Base-by-base conservation (phyloP, 2,329 filamentous ascomycete species). In the Curvularia eragrostidis region DNA sequence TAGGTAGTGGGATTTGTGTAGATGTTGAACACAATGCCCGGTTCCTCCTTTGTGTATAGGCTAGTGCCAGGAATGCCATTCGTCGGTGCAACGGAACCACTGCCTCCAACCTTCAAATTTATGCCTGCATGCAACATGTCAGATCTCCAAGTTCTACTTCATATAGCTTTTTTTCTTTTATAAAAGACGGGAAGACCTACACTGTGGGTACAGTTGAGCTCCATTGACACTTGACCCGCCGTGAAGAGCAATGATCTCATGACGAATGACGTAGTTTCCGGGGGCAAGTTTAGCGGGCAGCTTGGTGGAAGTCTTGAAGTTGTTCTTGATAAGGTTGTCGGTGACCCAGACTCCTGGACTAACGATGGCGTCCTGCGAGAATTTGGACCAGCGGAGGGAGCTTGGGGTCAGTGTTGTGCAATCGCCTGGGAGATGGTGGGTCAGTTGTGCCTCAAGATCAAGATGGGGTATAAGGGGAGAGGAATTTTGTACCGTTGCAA, bases 261-360 rank as follows among this genome's bases (percentile, higher is more conserved):
- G 83, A 10, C 84, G 78, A 36, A 86, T 72, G 41, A 86, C 82
- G 56, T 85, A 86, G 62, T 82, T 78, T 2, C 83, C 84, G 0
- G 80, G 64, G 21, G 68, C 72, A 39, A 84, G 75, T 13, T 77
- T 72, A 0, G 61, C 49, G 9, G 82, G 83, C 21, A 85, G 76
- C 2, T 74, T 77, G 10, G 80, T 71, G 5, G 61, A 79, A 68
- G 61, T 72, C 19, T 83, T 83, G 34, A 79, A 80, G 52, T 84
- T 81, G 74, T 84, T 79, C 36, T 67, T 62, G 53, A 77, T 73
- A 5, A 78, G 58, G 3, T 61, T 52, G 52, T 78, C 75, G 13
- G 74, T 73, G 4, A 64, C 72, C 76, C 76, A 78, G 24, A 61
- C 70, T 32, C 59, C 60, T 9, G 66, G 67, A n/a, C 61, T 67